phyloP scores from a whole-genome alignment of 2,329 filamentous ascomycete species.

The Aspergillus quadricinctus region DNA sequence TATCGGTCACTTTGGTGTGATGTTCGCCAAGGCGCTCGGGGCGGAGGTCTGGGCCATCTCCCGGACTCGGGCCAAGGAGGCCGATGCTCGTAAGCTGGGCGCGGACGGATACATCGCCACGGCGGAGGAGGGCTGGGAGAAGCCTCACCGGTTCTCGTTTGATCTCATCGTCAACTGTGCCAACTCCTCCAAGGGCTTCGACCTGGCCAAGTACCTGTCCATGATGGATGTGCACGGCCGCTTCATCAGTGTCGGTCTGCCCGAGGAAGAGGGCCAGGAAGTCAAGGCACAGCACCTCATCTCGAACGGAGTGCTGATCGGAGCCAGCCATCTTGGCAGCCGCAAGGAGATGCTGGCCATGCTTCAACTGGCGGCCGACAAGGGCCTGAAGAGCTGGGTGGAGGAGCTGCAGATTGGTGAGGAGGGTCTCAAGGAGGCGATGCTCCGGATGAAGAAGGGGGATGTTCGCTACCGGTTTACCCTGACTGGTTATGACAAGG shows the following conservation, averaged over 20 bases:
- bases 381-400: slow-evolving; percentile 65
- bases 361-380: slow-evolving; percentile 66
- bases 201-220: slow-evolving; percentile 63
- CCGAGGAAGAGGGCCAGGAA: slow-evolving; percentile 67
- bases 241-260: slow-evolving; percentile 76
- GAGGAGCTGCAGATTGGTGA: slow-evolving; percentile 68
- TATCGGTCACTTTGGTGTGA: slow-evolving; percentile 65
- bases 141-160: slow-evolving; percentile 51
- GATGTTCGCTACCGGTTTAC: slow-evolving; percentile 71
- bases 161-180: slow-evolving; percentile 70
- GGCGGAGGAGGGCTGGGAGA: slow-evolving; percentile 55
- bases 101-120: slow-evolving; percentile 59
- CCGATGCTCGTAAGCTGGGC: slow-evolving; percentile 56
- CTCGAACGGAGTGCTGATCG: slow-evolving; percentile 67
- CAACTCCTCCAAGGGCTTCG: slow-evolving; percentile 66
- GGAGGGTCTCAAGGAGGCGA: slow-evolving; percentile 64
- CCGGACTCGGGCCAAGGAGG: slow-evolving; percentile 56
- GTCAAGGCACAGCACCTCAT: slow-evolving; percentile 73
- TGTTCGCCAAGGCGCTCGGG: slow-evolving; percentile 65
- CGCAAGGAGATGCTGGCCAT: slow-evolving; percentile 67
- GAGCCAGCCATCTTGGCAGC: slow-evolving; percentile 66
- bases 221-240: slow-evolving; percentile 76
- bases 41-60: slow-evolving; percentile 61
- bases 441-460: slow-evolving; percentile 65
- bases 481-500: slow-evolving; percentile 48